A percentile compares a stretch with the other conserved stretches of the same genome.
Evolutionary conservation across 192 early-diverging fungal genomes (phyloP).

Genomic region (Coemansia guatemalensis): DNA sequence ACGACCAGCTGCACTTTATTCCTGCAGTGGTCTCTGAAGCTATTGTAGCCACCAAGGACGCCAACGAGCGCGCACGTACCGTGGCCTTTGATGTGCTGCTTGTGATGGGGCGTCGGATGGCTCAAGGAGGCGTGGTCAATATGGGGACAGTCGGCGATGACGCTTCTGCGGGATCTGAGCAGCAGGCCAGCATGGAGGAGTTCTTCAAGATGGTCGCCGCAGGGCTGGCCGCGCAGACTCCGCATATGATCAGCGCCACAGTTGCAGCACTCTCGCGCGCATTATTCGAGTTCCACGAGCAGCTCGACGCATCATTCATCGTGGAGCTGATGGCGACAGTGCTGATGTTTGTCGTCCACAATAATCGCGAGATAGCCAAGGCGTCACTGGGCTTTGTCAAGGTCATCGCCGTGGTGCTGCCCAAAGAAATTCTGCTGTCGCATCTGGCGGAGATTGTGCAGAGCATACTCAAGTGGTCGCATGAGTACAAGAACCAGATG

Average conservation of each 20-base stretch:
- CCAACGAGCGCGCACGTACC: conserved; percentile 81
- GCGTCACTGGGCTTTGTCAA: conserved; percentile 92
- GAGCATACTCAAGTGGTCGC: conserved; percentile 77
- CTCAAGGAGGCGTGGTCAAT: conserved; percentile 58
- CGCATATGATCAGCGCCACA: conserved; percentile 91
- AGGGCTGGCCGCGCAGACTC: conserved; percentile 87
- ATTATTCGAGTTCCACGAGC: conserved; percentile 89
- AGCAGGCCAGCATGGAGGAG: conserved; percentile 68
- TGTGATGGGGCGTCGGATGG: conserved; percentile 90
- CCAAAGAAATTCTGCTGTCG: conserved; percentile 65
- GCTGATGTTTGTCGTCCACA: conserved; percentile 74
- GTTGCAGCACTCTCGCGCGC: conserved; percentile 79
- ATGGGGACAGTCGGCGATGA: conserved; percentile 36
- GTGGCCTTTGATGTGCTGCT: conserved; percentile 84
- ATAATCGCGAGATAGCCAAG: conserved; percentile 89
- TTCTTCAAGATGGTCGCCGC: conserved; percentile 93
- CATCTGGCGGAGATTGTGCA: conserved; percentile 73
- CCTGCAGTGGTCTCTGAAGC: conserved; percentile 87
- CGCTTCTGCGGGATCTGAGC: conserved; percentile 13
- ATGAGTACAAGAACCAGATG: conserved; percentile 86
- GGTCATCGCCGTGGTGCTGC: conserved; percentile 78
- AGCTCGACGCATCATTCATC: conserved; percentile 62
- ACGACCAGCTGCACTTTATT: conserved; percentile 77
- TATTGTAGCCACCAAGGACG: conserved; percentile 92
- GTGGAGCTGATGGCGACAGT: conserved; percentile 79